Evolutionary conservation across 768 basidiomycete genomes (phyloP).

Genomic region (Tricholoma bakamatsutake): DNA sequence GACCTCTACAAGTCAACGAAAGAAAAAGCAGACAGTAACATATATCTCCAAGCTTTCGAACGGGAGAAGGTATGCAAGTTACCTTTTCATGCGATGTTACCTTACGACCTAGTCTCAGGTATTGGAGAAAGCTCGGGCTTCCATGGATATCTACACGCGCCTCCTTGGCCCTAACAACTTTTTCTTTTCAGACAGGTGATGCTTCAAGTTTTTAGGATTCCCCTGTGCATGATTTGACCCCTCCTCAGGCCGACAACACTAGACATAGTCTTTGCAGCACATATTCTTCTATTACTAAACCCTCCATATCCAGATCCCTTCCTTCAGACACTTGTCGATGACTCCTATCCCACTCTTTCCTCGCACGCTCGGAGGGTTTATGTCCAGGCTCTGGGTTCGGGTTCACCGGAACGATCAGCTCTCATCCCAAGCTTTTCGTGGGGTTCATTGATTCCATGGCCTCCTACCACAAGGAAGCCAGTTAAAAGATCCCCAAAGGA

Average conservation of each 20-base stretch:
- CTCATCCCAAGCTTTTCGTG: conserved; percentile 22
- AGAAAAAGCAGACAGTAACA: conserved; percentile 22
- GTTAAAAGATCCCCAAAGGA: conserved; percentile 35
- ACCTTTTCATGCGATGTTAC: background rate
- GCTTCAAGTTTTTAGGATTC: conserved; percentile 7
- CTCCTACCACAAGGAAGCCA: conserved; percentile 10
- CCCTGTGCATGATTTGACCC: background rate
- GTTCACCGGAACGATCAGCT: conserved; percentile 11
- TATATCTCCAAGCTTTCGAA: conserved; percentile 52
- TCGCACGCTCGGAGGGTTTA: conserved; percentile 52
- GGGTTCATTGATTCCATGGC: conserved; percentile 34
- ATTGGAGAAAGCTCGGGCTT: conserved; percentile 48
- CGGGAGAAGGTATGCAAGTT: conserved; percentile 49
- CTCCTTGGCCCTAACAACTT: conserved; percentile 46
- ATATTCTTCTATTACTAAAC: conserved; percentile 52
- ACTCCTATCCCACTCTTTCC: conserved; percentile 52
- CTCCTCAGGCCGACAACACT: conserved; percentile 49
- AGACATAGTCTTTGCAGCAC: conserved; percentile 64
- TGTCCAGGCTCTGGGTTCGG: conserved; percentile 16
- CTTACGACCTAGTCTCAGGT: conserved; percentile 33
- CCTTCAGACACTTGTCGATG: conserved; percentile 46
- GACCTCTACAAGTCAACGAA: conserved; percentile 26
- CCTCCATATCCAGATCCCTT: conserved; percentile 59
- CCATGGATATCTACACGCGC: conserved; percentile 52
- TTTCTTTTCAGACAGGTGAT: conserved; percentile 45